These are phyloP conservation scores for Eimeria nieschulzi DNA, from an alignment of 169 alveolate species.

Conservation along the genomic window DNA sequence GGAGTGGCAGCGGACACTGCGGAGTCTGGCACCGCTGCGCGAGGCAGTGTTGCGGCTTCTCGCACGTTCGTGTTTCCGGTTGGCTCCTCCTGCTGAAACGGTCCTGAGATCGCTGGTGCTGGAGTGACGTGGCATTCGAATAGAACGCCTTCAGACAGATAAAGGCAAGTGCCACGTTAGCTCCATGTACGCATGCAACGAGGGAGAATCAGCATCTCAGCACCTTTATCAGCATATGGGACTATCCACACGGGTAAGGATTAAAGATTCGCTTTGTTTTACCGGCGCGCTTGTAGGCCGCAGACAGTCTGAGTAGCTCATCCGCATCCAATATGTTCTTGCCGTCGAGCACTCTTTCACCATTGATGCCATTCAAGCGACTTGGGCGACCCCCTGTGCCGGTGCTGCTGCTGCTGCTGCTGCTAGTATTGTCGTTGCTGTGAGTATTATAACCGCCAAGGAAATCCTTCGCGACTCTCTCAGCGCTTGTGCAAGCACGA, in stretches of 20 bases:
- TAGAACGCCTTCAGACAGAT: slow-evolving; percentile 20
- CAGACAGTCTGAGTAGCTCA: slow-evolving; percentile 41
- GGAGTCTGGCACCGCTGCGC: neutral
- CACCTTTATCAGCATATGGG: neutral
- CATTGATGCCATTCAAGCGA: neutral
- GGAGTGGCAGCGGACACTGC: neutral
- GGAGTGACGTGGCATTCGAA: slow-evolving; percentile 57
- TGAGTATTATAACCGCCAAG: too few relatives aligned
- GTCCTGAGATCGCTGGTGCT: neutral
- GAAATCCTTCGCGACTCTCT: too few relatives aligned
- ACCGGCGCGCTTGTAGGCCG: slow-evolving; percentile 62
- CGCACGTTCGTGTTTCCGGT: neutral
- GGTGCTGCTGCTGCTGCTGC: too few relatives aligned
- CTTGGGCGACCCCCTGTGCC: too few relatives aligned
- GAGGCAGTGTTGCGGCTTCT: neutral
- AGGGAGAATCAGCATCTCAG: too few relatives aligned
- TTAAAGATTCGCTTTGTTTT: neutral
- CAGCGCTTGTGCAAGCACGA: too few relatives aligned
- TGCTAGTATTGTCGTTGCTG: too few relatives aligned
- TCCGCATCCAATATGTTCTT: neutral
- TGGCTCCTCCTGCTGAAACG: neutral
- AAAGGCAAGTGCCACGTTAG: neutral
- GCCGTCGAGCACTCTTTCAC: neutral
- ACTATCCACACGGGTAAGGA: neutral
- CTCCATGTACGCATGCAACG: too few relatives aligned